phyloP scores from a whole-genome alignment of 768 basidiomycete species.

The Lactarius psammicola region DNA sequence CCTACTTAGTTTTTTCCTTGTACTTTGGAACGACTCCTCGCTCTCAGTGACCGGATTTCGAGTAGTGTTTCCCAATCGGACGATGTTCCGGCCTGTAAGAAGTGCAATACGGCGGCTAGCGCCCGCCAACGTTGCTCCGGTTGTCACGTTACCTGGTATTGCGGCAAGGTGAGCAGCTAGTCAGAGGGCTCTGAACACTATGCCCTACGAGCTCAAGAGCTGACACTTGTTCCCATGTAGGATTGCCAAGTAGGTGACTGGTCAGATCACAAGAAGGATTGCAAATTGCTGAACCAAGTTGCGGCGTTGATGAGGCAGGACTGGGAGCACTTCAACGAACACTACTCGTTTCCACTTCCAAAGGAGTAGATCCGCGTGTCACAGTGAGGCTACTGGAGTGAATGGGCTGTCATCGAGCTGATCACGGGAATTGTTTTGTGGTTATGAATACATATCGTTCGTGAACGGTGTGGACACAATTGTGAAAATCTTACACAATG shows the following conservation, averaged over 20 bases:
- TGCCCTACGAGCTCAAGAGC: background rate
- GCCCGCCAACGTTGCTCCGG: background rate
- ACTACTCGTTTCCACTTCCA: background rate
- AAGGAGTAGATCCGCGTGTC: background rate
- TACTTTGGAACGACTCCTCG: background rate
- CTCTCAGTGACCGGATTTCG: background rate
- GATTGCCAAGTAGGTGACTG: background rate
- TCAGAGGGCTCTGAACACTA: background rate
- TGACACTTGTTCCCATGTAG: background rate
- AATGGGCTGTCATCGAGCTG: background rate
- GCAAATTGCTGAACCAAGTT: background rate
- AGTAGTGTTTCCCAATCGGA: background rate
- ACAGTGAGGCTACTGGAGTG: background rate
- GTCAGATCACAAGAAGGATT: background rate
- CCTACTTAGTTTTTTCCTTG: background rate
- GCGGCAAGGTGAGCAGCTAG: background rate
- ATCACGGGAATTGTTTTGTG: background rate
- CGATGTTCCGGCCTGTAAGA: background rate
- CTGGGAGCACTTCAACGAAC: background rate
- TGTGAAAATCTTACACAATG: too few relatives aligned
- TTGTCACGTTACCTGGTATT: background rate
- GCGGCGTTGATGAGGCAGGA: background rate
- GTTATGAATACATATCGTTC: background rate
- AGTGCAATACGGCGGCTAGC: background rate
- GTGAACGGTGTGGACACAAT: background rate